These are phyloP conservation scores for Pythium sukuiense DNA, from an alignment of 352 stramenopile genomes.

Conservation along the genomic window DNA sequence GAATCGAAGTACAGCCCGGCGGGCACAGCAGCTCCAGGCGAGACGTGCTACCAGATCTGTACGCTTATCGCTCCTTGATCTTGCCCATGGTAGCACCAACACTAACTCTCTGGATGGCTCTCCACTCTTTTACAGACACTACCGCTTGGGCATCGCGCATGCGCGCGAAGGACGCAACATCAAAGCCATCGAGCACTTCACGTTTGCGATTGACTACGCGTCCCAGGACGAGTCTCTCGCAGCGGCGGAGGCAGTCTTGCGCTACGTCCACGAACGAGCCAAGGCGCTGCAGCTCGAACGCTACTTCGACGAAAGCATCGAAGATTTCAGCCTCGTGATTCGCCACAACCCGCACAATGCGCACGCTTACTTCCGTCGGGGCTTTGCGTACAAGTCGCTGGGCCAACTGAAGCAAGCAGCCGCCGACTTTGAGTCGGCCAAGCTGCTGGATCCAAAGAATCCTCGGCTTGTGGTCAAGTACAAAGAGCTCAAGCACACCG, in stretches of 20 bases:
- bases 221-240: constrained; percentile 6
- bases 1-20: neutral
- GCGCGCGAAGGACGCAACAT: constrained; percentile 54
- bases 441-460: constrained; percentile 61
- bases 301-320: constrained; percentile 65
- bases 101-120: neutral
- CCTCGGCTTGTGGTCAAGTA: constrained; percentile 79
- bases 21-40: neutral
- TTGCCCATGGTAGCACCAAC: neutral
- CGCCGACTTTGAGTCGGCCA: constrained; percentile 71
- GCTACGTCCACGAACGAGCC: constrained; percentile 73
- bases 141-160: constrained; percentile 64
- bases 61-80: constrained; percentile 13
- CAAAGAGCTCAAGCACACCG: constrained; percentile 64
- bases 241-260: constrained; percentile 20
- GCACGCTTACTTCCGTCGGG: constrained; percentile 80
- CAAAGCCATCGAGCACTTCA: constrained; percentile 71
- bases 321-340: constrained; percentile 76
- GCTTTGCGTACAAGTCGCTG: constrained; percentile 67
- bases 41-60: constrained; percentile 61
- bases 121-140: constrained; percentile 42
- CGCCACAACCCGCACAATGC: constrained; percentile 75
- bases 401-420: constrained; percentile 56
- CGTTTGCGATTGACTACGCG: constrained; percentile 36
- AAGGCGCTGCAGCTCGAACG: constrained; percentile 78